A percentile compares a stretch with the other conserved stretches of the same genome.
Conservation (phyloP, 345 rosid genomes). For the Aegle marmelos region DNA sequence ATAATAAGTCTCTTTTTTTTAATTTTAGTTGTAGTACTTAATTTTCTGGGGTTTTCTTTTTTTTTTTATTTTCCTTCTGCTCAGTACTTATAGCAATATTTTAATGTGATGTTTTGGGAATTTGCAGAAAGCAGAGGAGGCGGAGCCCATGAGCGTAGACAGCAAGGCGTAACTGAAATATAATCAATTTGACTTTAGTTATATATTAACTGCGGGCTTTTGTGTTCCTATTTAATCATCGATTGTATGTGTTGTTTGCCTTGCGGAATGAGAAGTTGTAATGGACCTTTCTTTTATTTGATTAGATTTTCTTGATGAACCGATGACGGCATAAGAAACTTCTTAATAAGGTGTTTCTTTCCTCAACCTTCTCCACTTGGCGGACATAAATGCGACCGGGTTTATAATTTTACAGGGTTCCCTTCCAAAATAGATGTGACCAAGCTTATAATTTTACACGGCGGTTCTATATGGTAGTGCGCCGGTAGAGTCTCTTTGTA, state of each 20-base stretch:
- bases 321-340: background rate
- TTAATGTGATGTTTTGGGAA: background rate
- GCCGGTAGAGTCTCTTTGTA: rapidly evolving
- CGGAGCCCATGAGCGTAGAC: conserved; percentile 36
- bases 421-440: too few relatives aligned
- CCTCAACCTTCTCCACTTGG: too few relatives aligned
- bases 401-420: too few relatives aligned
- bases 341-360: background rate
- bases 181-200: background rate
- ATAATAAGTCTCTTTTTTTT: too few relatives aligned
- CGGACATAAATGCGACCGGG: too few relatives aligned
- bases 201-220: background rate
- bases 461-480: too few relatives aligned
- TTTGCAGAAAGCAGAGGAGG: conserved; percentile 47
- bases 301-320: background rate
- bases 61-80: too few relatives aligned
- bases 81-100: too few relatives aligned
- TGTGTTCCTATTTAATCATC: background rate
- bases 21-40: too few relatives aligned
- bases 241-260: background rate
- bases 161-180: conserved; percentile 26
- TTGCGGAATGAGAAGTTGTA: background rate
- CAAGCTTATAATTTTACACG: too few relatives aligned
- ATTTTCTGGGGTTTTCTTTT: too few relatives aligned
- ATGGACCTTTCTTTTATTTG: background rate